These are phyloP conservation scores for Stemphylium beticola DNA, from an alignment of 2,329 filamentous ascomycete species.

Conservation along the genomic window DNA sequence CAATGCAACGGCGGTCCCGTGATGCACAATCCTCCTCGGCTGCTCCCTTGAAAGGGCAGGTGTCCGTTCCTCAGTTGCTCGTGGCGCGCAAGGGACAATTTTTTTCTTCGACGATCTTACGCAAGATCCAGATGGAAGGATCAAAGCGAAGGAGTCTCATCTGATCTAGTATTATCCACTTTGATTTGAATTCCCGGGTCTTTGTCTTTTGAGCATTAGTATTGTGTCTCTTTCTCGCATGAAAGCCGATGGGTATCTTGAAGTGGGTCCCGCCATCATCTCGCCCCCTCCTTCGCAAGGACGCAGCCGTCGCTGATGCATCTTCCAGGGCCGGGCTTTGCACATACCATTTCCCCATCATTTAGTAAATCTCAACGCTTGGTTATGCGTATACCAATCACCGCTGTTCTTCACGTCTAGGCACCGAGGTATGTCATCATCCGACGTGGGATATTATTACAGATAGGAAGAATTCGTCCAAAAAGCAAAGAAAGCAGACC, in stretches of 20 bases:
- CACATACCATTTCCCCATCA: neutral
- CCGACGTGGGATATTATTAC: too few species aligned
- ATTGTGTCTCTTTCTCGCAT: neutral
- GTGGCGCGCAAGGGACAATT: neutral
- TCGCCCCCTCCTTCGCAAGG: neutral
- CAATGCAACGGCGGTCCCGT: conserved; percentile 5
- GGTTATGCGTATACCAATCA: too few species aligned
- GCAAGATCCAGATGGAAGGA: neutral
- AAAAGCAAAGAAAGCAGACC: too few species aligned
- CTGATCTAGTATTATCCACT: neutral
- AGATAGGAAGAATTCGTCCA: too few species aligned
- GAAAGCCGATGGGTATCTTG: too few species aligned
- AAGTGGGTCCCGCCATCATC: too few species aligned
- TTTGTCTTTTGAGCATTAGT: neutral
- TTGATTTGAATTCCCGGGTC: neutral
- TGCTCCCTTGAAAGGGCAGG: conserved; percentile 14
- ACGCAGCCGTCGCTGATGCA: neutral
- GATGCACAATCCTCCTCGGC: conserved; percentile 13
- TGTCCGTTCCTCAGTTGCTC: neutral
- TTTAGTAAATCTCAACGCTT: neutral
- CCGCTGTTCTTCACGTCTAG: too few species aligned
- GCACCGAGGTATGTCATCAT: too few species aligned
- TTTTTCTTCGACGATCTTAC: neutral
- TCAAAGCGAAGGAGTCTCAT: neutral
- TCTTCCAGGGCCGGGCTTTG: neutral